These are phyloP conservation scores for Candida piceae DNA, from an alignment of 805 yeast genomes.

Conservation along the genomic window DNA sequence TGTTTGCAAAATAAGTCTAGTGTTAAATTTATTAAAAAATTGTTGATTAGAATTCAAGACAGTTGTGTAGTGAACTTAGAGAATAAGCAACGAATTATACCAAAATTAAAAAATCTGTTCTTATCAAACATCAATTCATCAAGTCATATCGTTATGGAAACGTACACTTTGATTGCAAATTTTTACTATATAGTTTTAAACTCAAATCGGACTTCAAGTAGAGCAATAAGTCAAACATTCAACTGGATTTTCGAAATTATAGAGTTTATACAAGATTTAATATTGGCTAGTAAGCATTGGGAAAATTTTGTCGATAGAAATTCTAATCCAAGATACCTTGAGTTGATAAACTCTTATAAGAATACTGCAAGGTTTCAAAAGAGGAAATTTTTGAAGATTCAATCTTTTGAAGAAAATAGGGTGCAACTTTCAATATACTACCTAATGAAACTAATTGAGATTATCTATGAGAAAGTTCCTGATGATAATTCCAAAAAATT, in stretches of 20 bases:
- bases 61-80: not conserved
- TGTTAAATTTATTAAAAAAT: not conserved
- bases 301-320: too few species aligned
- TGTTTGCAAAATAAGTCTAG: not conserved
- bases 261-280: slow-evolving; percentile 12
- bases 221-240: not conserved
- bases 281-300: too few species aligned
- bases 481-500: too few species aligned
- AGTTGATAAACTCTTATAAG: slow-evolving; percentile 7
- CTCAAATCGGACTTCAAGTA: too few species aligned
- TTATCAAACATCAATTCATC: not conserved
- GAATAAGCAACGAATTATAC: not conserved
- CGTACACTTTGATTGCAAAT: not conserved
- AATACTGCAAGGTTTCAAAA: slow-evolving; percentile 2
- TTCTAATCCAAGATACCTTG: slow-evolving; percentile 13
- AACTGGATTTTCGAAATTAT: slow-evolving; percentile 4
- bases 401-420: too few species aligned
- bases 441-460: too few species aligned
- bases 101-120: not conserved
- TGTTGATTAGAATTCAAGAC: not conserved
- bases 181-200: not conserved
- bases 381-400: not conserved
- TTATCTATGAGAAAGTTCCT: too few species aligned
- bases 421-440: too few species aligned
- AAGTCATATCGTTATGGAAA: not conserved